Conservation (phyloP, 1,284 basidiomycete genomes). For the Rhodotorula glutinis region DNA sequence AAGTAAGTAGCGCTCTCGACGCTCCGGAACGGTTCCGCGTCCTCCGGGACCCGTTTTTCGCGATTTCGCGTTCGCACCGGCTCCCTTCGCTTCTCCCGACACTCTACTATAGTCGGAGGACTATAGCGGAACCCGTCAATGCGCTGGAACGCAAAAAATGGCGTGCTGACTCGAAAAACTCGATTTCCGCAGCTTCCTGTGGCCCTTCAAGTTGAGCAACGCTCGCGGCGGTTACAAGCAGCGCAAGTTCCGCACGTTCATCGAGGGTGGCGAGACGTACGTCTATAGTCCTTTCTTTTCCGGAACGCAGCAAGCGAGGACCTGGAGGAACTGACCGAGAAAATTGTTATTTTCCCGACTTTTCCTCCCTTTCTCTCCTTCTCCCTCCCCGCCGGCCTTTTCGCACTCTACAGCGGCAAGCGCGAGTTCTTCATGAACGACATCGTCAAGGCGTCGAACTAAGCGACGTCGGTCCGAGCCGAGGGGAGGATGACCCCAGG, state of each 20-base stretch:
- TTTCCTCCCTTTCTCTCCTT: background rate
- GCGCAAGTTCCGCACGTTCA: constrained; percentile 79
- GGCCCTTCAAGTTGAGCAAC: constrained; percentile 99
- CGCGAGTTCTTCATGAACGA: constrained; percentile 42
- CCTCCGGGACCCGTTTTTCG: too few species aligned
- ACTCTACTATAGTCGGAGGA: too few species aligned
- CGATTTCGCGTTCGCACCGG: background rate
- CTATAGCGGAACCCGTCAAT: background rate
- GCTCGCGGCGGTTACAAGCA: constrained; percentile 96
- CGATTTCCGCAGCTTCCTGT: constrained; percentile 77
- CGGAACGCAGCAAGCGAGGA: background rate
- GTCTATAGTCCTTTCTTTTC: background rate
- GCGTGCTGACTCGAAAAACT: too few species aligned
- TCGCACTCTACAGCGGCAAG: constrained; percentile 68
- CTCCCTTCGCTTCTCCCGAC: too few species aligned
- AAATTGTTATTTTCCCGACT: background rate
- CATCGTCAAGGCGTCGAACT: constrained; percentile 36
- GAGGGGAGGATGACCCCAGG: too few species aligned
- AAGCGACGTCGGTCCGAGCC: too few species aligned
- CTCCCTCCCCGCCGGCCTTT: constrained; percentile 49
- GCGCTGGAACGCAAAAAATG: background rate
- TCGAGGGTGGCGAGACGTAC: constrained; percentile 46
- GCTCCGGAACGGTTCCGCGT: too few species aligned
- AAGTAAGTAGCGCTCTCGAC: too few species aligned
- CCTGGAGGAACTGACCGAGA: background rate